Evolutionary conservation across 1,139 yeast species (phyloP), one percentile per base, ranked within the genome.

Genomic region (Blastobotrys malaysiensis): DNA sequence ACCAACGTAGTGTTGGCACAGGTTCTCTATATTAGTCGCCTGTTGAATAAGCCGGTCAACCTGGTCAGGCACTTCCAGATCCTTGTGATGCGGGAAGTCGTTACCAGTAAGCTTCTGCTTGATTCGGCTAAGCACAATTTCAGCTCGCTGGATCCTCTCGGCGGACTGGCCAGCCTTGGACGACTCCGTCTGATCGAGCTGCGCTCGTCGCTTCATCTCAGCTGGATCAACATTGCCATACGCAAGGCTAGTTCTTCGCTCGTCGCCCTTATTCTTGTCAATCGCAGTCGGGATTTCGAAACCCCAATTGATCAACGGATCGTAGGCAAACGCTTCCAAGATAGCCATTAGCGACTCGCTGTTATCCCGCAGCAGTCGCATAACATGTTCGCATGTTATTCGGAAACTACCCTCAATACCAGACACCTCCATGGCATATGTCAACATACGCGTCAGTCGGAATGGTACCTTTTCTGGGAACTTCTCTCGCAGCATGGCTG

Each of bases 381-480:
- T 93, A 6, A 95, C 99, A 72, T 91, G 93, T 66, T 93, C 99
- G 71, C 97, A 89, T 0, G 99, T 91, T 52, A 93, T 91, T 65
- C 98, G 79, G 78, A 88, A 95, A 31, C 96, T 88, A 1, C 99
- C 99, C 71, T 95, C 99, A 58, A 95, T 90, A 16, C 99, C 99
- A 72, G 97, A 88, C 5, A 95, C 98, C 69, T 95, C 99, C 98
- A 95, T 93, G 0, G 99, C 99, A 70, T 90, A 91, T 36, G 95
- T 90, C 61, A 95, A 77, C 99, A 95, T 95, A 70, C 99, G 79
- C 0, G 99, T 95, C 58, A 95, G 78, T 69, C 99, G 80, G 75
- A 95, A 95, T 13, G 99, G 99, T 21, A 95, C 99, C 70, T 91
- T 91, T 68, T 95, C 99, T 0, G 99, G 99, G 69, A 87, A 95